These are phyloP conservation scores for Lablab purpureus DNA, from an alignment of 306 rosid species.

Conservation along the genomic window DNA sequence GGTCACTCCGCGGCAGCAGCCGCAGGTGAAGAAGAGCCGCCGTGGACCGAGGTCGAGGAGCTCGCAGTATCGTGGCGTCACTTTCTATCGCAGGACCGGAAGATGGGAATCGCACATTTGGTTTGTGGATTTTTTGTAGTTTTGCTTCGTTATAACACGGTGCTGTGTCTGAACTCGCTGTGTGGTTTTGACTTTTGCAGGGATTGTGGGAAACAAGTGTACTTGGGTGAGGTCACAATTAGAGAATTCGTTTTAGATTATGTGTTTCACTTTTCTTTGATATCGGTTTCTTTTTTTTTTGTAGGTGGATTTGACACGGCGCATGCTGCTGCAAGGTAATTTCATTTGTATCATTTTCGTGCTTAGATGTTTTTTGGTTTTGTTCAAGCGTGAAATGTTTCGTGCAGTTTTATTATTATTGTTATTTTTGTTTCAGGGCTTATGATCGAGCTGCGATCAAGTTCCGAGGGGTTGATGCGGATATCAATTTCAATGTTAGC, in stretches of 20 bases:
- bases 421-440: slow-evolving; percentile 59
- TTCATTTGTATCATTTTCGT: slow-evolving; percentile 20
- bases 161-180: slow-evolving; percentile 28
- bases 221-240: slow-evolving; percentile 70
- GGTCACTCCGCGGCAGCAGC: slow-evolving; percentile 47
- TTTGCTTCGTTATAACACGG: not conserved
- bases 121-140: slow-evolving; percentile 47
- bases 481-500: slow-evolving; percentile 79
- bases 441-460: slow-evolving; percentile 97
- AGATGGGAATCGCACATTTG: slow-evolving; percentile 99
- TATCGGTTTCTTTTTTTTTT: not conserved
- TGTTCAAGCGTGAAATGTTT: not conserved
- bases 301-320: slow-evolving; percentile 95
- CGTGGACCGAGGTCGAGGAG: slow-evolving; percentile 92
- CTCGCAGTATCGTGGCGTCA: slow-evolving; percentile 96
- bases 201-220: slow-evolving; percentile 95
- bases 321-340: slow-evolving; percentile 89
- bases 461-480: slow-evolving; percentile 90
- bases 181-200: slow-evolving; percentile 49
- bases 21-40: slow-evolving; percentile 79
- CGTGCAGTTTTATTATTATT: not conserved
- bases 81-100: slow-evolving; percentile 91
- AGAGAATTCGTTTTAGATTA: slow-evolving; percentile 2
- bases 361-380: not conserved
- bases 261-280: slow-evolving; percentile 25